Percentiles rank a stretch among this genome's conserved stretches.
These are phyloP conservation scores for sunflower (Helianthus annuus) DNA, from an alignment of 129 eudicot genomes.

Conservation along the genomic window DNA sequence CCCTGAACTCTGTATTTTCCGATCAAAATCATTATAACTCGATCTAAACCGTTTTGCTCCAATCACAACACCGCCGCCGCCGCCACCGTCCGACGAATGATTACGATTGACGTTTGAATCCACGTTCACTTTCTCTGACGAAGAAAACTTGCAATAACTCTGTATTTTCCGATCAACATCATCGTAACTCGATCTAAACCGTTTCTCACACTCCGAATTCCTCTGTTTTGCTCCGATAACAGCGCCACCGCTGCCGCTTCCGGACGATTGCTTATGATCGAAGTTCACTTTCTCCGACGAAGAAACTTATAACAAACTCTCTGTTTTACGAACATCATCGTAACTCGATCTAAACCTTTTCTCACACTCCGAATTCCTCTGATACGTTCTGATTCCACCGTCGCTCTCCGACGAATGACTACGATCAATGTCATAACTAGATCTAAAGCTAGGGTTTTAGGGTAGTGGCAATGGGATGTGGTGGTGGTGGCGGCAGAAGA, in stretches of 20 bases:
- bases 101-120: constrained; percentile 23
- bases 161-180: constrained; percentile 19
- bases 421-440: no score
- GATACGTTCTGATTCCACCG: no score
- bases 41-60: constrained; percentile 27
- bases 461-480: no score
- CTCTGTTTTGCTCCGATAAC: constrained; percentile 17
- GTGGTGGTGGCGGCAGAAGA: no score
- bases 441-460: no score
- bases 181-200: constrained; percentile 27
- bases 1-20: constrained; percentile 24
- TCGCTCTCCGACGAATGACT: no score
- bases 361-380: no score
- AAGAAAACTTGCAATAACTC: constrained; percentile 16
- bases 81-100: constrained; percentile 4
- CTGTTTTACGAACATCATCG: no score
- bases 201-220: constrained; percentile 20
- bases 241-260: neutral
- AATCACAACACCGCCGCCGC: neutral
- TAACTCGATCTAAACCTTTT: no score
- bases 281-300: constrained; percentile 12
- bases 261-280: constrained; percentile 32
- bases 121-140: constrained; percentile 20
- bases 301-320: constrained; percentile 15
- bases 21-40: constrained; percentile 22